Base-by-base conservation (phyloP, 345 rosid species). In the Pugionium cornutum region DNA sequence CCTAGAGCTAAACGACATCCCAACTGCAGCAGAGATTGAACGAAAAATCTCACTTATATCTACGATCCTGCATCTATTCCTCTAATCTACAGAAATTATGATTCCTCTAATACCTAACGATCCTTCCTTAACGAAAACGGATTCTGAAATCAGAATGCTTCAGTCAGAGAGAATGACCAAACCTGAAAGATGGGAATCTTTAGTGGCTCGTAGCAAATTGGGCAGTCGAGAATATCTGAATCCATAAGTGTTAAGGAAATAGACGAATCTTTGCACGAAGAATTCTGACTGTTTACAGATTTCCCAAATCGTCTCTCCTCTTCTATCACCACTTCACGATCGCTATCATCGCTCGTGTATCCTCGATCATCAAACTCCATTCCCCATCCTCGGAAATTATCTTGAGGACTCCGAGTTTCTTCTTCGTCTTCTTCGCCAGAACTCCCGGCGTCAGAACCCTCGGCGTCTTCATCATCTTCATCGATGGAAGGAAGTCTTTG, bases 161-260 rank as follows among this genome's bases (percentile, higher is more conserved):
- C 9, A 34, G 34, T 11, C 6, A 68, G 28, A 2, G 8, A 32
- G 4, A 43, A 53, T 10, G 37, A 25, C 29, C 35, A n/a, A 18
- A 73, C 77, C 73, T 73, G 77, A 53, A 73, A 73, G n/a, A 73
- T 59, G 1, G 77, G 77, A 46, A 35, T 11, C 32, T 51, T 73
- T 18, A 73, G 52, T 2, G 77, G 57, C 11, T 73, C 77, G 2
- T 55, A 74, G 30, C 73, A 74, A 67, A 67, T 60, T 7, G 73
- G 71, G 5, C 77, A 74, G 35, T 74, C 77, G 4, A 74, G 68
- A 48, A 74, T 58, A 53, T 74, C 77, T 6, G 68, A 37, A 67
- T 74, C 77, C 43, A 54, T 39, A 7, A 74, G 32, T 48, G 63
- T 74, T 1, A 73, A n/a, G 6, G 72, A 43, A 30, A 58, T 41